Evolutionary conservation across 208 protist species (phyloP).

Genomic region (Angomonas ambiguus): DNA sequence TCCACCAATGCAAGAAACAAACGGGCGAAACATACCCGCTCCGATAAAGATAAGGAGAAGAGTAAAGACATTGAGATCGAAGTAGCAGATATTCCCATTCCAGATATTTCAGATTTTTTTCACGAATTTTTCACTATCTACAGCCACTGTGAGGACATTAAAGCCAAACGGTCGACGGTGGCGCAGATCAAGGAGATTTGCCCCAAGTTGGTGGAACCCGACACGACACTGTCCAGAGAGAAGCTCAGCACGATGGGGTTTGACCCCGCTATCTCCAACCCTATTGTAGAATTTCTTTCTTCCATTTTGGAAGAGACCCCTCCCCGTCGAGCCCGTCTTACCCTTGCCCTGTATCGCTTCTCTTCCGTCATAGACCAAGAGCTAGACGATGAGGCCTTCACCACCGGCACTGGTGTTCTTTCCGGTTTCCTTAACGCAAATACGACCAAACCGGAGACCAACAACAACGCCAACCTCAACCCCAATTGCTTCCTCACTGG

Average conservation of each 20-base stretch:
- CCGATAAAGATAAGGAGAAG: not conserved
- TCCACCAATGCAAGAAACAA: not conserved
- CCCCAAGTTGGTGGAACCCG: slow-evolving; percentile 24
- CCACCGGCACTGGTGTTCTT: slow-evolving; percentile 41
- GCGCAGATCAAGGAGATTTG: slow-evolving; percentile 24
- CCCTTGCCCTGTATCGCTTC: slow-evolving; percentile 70
- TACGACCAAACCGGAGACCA: slow-evolving; percentile 7
- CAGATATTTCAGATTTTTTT: slow-evolving; percentile 37
- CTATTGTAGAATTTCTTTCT: slow-evolving; percentile 38
- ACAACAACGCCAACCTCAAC: not conserved
- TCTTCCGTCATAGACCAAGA: slow-evolving; percentile 56
- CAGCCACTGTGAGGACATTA: slow-evolving; percentile 19
- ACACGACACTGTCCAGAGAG: slow-evolving; percentile 19
- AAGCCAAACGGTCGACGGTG: slow-evolving; percentile 24
- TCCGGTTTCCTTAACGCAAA: slow-evolving; percentile 18
- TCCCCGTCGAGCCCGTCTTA: slow-evolving; percentile 52
- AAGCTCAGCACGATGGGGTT: slow-evolving; percentile 18
- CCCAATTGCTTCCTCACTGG: not conserved
- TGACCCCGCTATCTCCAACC: slow-evolving; percentile 24
- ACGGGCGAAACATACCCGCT: not conserved
- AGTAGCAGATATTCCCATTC: slow-evolving; percentile 30
- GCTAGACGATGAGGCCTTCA: slow-evolving; percentile 70
- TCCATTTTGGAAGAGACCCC: slow-evolving; percentile 38
- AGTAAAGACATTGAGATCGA: slow-evolving; percentile 5
- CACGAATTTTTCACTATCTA: slow-evolving; percentile 33